Percentiles rank a stretch among this genome's conserved stretches.
These are phyloP conservation scores for Botryotinia calthae DNA, from an alignment of 2,329 filamentous ascomycete genomes.

Conservation along the genomic window DNA sequence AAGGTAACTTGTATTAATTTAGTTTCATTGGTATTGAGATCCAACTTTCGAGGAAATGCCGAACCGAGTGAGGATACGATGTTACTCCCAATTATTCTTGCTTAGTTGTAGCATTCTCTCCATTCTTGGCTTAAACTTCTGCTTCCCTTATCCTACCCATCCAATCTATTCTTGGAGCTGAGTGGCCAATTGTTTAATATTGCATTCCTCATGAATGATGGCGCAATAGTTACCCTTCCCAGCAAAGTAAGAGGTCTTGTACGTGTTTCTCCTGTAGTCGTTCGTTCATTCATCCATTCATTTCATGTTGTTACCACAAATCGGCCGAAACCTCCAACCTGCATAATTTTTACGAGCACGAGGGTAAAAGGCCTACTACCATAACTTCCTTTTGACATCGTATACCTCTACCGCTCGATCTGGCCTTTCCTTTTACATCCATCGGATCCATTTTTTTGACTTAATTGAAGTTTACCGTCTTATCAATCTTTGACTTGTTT, in stretches of 20 bases:
- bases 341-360: conserved; percentile 12
- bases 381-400: neutral
- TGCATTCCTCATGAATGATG: conserved; percentile 6
- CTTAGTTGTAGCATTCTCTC: neutral
- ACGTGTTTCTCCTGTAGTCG: neutral
- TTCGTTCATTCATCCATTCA: neutral
- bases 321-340: neutral
- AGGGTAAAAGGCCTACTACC: conserved; percentile 7
- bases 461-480: neutral
- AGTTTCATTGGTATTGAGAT: neutral
- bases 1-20: conserved; percentile 1
- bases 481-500: neutral
- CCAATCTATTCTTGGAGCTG: conserved; percentile 2
- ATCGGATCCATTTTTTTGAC: neutral
- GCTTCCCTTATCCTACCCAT: neutral
- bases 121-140: conserved; percentile 7
- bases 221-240: conserved; percentile 11
- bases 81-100: conserved; percentile 6
- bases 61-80: conserved; percentile 8
- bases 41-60: neutral
- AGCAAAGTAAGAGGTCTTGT: conserved; percentile 3
- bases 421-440: neutral
- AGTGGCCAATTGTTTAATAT: conserved; percentile 1
- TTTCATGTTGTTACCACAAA: conserved; percentile 7
- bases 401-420: neutral